A percentile compares a stretch with the other conserved stretches of the same genome.
Evolutionary conservation across 2,329 filamentous ascomycete genomes (phyloP).

Genomic region (Neoarthrinium moseri): DNA sequence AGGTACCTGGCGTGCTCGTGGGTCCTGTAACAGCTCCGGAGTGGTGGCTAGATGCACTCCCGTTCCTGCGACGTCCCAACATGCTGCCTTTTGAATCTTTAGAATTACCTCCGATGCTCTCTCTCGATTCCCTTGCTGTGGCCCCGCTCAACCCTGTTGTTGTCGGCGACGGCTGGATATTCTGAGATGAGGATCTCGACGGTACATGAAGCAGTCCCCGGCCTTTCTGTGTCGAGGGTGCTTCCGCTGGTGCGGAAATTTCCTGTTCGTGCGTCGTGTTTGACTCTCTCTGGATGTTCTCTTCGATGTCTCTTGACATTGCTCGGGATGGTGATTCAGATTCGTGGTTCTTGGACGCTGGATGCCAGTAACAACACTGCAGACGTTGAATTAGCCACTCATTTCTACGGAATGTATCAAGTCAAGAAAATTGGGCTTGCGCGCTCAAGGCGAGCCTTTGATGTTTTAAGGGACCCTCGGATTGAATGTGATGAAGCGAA

Average conservation of each 20-base stretch:
- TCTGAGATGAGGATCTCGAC: constrained; percentile 62
- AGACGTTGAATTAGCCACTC: too few species aligned
- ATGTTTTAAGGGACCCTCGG: too few species aligned
- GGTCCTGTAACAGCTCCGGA: constrained; percentile 54
- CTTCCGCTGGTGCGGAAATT: constrained; percentile 19
- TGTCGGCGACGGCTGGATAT: constrained; percentile 58
- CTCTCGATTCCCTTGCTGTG: constrained; percentile 57
- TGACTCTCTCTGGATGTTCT: constrained; percentile 23
- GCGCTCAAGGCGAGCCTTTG: too few species aligned
- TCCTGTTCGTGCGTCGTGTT: constrained; percentile 23
- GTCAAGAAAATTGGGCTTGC: too few species aligned
- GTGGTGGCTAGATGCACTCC: constrained; percentile 66
- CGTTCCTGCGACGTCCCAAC: constrained; percentile 61
- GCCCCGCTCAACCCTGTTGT: constrained; percentile 60
- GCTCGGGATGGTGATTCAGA: constrained; percentile 3
- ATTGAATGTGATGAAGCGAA: too few species aligned
- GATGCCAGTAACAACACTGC: too few species aligned
- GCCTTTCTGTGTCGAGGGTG: constrained; percentile 27
- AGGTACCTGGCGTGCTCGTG: constrained; percentile 46
- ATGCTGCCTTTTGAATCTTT: constrained; percentile 67
- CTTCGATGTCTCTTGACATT: constrained; percentile 27
- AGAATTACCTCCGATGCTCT: constrained; percentile 63
- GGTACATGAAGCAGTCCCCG: constrained; percentile 56
- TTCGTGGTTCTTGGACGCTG: not conserved
- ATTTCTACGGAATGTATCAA: too few species aligned